A percentile compares a stretch with the other conserved stretches of the same genome.
These are phyloP conservation scores for Phialophora expanda DNA, from an alignment of 2,329 filamentous ascomycete species.

Conservation along the genomic window DNA sequence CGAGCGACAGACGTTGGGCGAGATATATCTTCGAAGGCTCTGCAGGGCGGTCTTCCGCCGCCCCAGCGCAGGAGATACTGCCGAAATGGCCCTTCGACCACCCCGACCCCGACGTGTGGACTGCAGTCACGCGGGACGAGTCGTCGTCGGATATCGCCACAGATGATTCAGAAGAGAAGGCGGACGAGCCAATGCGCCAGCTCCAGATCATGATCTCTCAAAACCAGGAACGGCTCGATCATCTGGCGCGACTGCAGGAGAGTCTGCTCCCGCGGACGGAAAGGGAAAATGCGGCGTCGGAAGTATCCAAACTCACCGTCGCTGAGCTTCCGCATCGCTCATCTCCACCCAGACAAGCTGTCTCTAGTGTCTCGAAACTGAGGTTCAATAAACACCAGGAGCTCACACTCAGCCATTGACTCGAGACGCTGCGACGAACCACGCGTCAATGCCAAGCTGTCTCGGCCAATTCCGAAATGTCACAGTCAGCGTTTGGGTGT, in stretches of 20 bases:
- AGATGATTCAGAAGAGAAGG: neutral
- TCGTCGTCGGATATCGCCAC: neutral
- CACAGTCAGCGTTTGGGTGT: neutral
- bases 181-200: constrained; percentile 17
- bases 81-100: constrained; percentile 14
- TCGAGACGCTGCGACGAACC: neutral
- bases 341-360: neutral
- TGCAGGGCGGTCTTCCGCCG: neutral
- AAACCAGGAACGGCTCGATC: constrained; percentile 7
- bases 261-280: neutral
- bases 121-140: neutral
- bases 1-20: constrained; percentile 25
- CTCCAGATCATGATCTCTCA: constrained; percentile 11
- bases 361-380: neutral
- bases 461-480: neutral
- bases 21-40: constrained; percentile 24
- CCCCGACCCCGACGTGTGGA: too few relatives aligned
- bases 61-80: neutral
- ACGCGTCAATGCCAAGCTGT: neutral
- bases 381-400: constrained; percentile 28
- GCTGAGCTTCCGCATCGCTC: neutral
- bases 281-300: neutral
- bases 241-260: constrained; percentile 15
- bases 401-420: constrained; percentile 3
- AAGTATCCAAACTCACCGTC: neutral